Conservation (phyloP, 768 basidiomycete genomes). For the Russula foetens region DNA sequence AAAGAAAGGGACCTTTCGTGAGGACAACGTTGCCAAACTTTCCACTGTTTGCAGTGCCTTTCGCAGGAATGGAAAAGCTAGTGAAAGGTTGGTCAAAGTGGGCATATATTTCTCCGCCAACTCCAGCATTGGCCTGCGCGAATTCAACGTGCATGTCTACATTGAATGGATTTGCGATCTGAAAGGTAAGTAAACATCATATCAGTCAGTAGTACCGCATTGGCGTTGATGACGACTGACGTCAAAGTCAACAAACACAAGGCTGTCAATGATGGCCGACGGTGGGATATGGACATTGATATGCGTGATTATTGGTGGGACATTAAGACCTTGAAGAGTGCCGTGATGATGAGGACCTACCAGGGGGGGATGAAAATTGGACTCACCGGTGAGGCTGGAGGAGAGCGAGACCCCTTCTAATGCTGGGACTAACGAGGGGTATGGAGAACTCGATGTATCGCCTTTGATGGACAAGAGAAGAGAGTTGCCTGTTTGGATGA, state of each 20-base stretch:
- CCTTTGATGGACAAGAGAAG: conserved; percentile 52
- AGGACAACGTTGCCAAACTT: conserved; percentile 48
- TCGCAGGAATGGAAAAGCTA: conserved; percentile 48
- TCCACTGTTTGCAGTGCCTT: conserved; percentile 55
- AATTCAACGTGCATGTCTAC: conserved; percentile 48
- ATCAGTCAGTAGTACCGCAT: background rate
- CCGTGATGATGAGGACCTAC: too few relatives aligned
- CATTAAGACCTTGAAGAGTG: conserved; percentile 34
- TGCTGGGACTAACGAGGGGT: conserved; percentile 47
- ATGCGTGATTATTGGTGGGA: conserved; percentile 49
- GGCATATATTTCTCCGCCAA: conserved; percentile 48
- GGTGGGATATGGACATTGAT: conserved; percentile 47
- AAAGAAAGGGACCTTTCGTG: conserved; percentile 46
- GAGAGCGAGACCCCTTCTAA: conserved; percentile 44
- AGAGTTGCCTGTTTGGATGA: conserved; percentile 43
- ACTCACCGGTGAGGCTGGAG: conserved; percentile 41
- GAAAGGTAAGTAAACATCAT: background rate
- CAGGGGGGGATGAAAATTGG: background rate
- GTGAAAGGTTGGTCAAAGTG: conserved; percentile 48
- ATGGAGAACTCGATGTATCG: conserved; percentile 52
- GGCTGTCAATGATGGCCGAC: conserved; percentile 39
- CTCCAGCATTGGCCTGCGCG: conserved; percentile 46
- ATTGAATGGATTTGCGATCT: conserved; percentile 50
- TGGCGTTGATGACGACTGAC: conserved; percentile 28
- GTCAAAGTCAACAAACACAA: conserved; percentile 49